Base-by-base conservation (phyloP, 257 asterid species). In the Solanum raphanifolium region DNA sequence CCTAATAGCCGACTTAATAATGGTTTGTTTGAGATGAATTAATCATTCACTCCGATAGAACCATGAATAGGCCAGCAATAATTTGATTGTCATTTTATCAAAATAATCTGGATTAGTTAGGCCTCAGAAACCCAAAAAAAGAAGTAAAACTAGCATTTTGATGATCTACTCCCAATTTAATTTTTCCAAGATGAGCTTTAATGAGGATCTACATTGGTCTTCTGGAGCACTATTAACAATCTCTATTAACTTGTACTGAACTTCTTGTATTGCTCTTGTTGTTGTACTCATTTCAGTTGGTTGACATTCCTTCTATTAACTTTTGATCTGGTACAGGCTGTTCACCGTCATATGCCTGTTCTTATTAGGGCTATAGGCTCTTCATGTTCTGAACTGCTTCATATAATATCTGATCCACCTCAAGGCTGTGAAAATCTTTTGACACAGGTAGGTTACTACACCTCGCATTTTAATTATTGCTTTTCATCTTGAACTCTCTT, bases 391-490 rank as follows among this genome's bases (percentile, higher is more conserved):
- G 98, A 94, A 89, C 88, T 96, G 92, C 98, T 96, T 81, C 92
- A 87, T 85, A 92, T 96, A 89, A 93, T 97, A 88, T 94, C 99
- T 15, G 92, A 95, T 90, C 99, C 99, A 89, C 98, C 99, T 29
- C 90, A 87, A 55, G 99, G 99, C 91, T 93, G 99, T 94, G 99
- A 96, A 90, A 93, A 91, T 87, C 94, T 96, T 86, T 88, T 97
- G 91, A 90, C 94, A 83, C 98, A 93, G 98, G 99, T 96, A 65
- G 83, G 81, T 86, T 89, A 55, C 85, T 65, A 68, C 34, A 72
- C 62, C 68, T 84, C 46, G 6, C 60, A 7, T 86, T 83, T 60
- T 52, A 73, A 79, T 74, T 31, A 82, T 83, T 66, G 43, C 66
- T 38, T 86, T 29, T 90, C 31, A 15, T 72, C 81, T 88, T 83